A percentile compares a stretch with the other conserved stretches of the same genome.
These are phyloP conservation scores for Cordyceps farinosa DNA, from an alignment of 2,329 filamentous ascomycete genomes.

Conservation along the genomic window DNA sequence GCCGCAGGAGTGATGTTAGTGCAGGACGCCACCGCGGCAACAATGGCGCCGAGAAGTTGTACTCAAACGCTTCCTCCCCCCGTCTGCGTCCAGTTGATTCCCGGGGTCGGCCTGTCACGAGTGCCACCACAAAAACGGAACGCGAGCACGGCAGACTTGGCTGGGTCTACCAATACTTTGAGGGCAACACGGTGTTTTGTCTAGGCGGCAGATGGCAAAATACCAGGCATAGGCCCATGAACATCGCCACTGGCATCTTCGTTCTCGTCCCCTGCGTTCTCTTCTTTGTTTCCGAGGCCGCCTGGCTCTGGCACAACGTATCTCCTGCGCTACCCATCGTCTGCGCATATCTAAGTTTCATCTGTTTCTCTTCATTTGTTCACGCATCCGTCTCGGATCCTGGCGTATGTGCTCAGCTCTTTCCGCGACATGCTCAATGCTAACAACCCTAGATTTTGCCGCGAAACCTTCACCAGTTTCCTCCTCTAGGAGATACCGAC, in stretches of 20 bases:
- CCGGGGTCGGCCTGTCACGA: conserved; percentile 21
- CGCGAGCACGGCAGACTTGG: conserved; percentile 33
- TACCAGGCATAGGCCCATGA: conserved; percentile 80
- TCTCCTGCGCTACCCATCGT: conserved; percentile 85
- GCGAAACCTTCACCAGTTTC: conserved; percentile 85
- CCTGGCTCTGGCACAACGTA: conserved; percentile 81
- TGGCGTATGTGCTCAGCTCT: conserved; percentile 60
- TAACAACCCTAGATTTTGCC: conserved; percentile 68
- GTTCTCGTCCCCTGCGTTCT: conserved; percentile 75
- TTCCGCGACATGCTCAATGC: not conserved
- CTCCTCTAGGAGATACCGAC: conserved; percentile 68
- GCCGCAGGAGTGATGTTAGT: conserved; percentile 50
- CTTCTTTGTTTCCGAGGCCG: conserved; percentile 81
- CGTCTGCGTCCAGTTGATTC: conserved; percentile 51
- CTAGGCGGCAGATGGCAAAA: conserved; percentile 84
- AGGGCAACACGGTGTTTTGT: conserved; percentile 89
- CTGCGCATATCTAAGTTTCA: conserved; percentile 86
- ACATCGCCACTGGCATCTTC: conserved; percentile 77
- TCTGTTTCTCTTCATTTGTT: conserved; percentile 89
- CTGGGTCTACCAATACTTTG: conserved; percentile 87
- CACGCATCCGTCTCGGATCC: conserved; percentile 92
- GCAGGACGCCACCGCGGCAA: conserved; percentile 52
- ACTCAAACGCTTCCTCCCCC: conserved; percentile 74
- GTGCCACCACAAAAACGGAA: conserved; percentile 26
- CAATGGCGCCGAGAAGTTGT: conserved; percentile 75